Evolutionary conservation across 2,329 filamentous ascomycete genomes (phyloP).

Genomic region (Trichoderma sp.): DNA sequence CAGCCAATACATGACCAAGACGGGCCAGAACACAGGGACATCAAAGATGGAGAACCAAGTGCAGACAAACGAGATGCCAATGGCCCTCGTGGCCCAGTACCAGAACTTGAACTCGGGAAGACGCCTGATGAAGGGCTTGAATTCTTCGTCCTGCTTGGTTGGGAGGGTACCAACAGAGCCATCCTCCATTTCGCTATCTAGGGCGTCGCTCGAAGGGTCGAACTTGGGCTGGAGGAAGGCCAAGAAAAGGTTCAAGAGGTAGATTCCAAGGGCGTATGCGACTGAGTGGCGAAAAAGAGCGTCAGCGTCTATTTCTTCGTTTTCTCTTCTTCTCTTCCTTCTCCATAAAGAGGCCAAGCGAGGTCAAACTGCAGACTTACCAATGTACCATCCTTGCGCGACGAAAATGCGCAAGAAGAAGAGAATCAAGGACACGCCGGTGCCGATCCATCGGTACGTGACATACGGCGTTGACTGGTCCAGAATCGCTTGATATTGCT

Average conservation of each 20-base stretch:
- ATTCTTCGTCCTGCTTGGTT: constrained; percentile 95
- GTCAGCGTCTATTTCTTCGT: not conserved
- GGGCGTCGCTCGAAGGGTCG: constrained; percentile 85
- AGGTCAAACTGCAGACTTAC: constrained; percentile 46
- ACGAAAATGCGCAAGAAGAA: constrained; percentile 90
- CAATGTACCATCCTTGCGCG: constrained; percentile 98
- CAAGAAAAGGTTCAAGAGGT: constrained; percentile 97
- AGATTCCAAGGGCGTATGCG: constrained; percentile 96
- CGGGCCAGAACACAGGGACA: constrained; percentile 97
- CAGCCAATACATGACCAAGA: constrained; percentile 97
- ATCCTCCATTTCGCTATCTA: constrained; percentile 96
- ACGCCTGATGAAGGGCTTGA: constrained; percentile 92
- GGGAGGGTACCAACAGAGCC: constrained; percentile 78
- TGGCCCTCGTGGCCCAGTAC: constrained; percentile 88
- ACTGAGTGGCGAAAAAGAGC: constrained; percentile 50
- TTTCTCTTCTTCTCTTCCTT: not conserved
- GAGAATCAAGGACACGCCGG: constrained; percentile 67
- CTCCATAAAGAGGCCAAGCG: not conserved
- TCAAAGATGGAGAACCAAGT: constrained; percentile 94
- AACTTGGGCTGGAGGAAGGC: constrained; percentile 98
- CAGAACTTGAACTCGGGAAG: constrained; percentile 99
- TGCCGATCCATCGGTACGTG: constrained; percentile 85
- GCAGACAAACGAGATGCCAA: constrained; percentile 79
- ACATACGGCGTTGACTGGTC: constrained; percentile 91
- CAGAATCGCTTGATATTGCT: constrained; percentile 93